Percentiles rank a stretch among this genome's conserved stretches.
These are phyloP conservation scores for Globisporangium cystogenes DNA, from an alignment of 352 stramenopile species.

Conservation along the genomic window DNA sequence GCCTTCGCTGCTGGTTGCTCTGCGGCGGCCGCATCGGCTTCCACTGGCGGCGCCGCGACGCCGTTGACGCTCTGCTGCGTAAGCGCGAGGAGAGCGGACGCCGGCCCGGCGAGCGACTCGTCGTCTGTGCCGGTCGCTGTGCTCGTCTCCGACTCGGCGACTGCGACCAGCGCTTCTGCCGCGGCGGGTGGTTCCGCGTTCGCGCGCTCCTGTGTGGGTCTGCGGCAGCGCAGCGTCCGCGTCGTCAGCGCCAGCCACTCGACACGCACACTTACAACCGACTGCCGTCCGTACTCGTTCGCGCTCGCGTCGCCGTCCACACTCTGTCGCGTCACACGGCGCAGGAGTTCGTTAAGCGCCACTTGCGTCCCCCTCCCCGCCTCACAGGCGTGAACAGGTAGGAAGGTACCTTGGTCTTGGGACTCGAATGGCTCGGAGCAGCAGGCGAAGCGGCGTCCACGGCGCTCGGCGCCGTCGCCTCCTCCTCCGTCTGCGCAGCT, in stretches of 20 bases:
- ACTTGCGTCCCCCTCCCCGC: no score
- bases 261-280: not conserved
- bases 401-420: not conserved
- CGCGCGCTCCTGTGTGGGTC: not conserved
- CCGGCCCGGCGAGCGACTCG: not conserved
- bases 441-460: not conserved
- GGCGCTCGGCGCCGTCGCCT: constrained; percentile 34
- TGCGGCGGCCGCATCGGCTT: not conserved
- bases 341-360: not conserved
- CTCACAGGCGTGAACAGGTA: no score
- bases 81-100: not conserved
- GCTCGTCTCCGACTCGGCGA: not conserved
- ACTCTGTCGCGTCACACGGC: not conserved
- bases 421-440: not conserved
- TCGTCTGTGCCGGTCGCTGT: not conserved
- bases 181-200: not conserved
- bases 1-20: not conserved
- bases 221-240: not conserved
- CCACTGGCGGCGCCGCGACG: not conserved
- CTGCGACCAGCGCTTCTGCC: not conserved
- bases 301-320: not conserved
- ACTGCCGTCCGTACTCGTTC: not conserved
- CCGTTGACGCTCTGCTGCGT: not conserved
- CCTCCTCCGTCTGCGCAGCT: constrained; percentile 40
- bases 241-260: not conserved